These are phyloP conservation scores for Arxiozyma bovina DNA, from an alignment of 1,139 yeast genomes.

Conservation along the genomic window DNA sequence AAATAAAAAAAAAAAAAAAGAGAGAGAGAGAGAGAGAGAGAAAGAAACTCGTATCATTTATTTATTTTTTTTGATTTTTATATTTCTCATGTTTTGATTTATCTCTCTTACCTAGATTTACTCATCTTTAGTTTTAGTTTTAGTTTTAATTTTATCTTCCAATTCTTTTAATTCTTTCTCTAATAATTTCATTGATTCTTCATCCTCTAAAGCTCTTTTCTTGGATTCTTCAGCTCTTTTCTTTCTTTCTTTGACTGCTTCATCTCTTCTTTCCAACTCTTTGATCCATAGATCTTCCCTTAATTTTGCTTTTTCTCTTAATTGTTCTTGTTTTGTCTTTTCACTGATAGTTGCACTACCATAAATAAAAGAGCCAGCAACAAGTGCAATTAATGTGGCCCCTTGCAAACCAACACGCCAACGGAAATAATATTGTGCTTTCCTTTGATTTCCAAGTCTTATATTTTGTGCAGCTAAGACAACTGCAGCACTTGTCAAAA, in stretches of 20 bases:
- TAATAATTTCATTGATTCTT: slow-evolving; percentile 23
- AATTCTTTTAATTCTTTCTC: slow-evolving; percentile 25
- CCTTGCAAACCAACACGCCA: slow-evolving; percentile 87
- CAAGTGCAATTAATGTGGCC: slow-evolving; percentile 69
- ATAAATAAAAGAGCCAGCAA: slow-evolving; percentile 65
- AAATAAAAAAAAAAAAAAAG: not conserved
- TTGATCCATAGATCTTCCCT: slow-evolving; percentile 87
- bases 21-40: not conserved
- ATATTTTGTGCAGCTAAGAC: slow-evolving; percentile 69
- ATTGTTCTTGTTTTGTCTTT: slow-evolving; percentile 39
- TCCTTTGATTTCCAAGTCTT: slow-evolving; percentile 58
- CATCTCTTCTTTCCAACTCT: slow-evolving; percentile 81
- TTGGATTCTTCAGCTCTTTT: slow-evolving; percentile 44
- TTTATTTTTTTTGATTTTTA: too few species aligned
- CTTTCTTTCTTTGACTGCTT: slow-evolving; percentile 57
- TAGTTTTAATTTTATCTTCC: slow-evolving; percentile 15
- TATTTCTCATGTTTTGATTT: too few species aligned
- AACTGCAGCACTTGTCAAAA: slow-evolving; percentile 76
- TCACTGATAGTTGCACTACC: slow-evolving; percentile 36
- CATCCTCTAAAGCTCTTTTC: slow-evolving; percentile 30
- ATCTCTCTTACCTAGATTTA: not conserved
- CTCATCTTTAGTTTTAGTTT: slow-evolving; percentile 8
- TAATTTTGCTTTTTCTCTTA: slow-evolving; percentile 56
- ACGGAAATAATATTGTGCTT: slow-evolving; percentile 79
- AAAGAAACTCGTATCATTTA: not conserved